Evolutionary conservation across 305 asterid genomes (phyloP), one percentile per base, ranked within the genome.

Genomic region (Solanum hybrid): DNA sequence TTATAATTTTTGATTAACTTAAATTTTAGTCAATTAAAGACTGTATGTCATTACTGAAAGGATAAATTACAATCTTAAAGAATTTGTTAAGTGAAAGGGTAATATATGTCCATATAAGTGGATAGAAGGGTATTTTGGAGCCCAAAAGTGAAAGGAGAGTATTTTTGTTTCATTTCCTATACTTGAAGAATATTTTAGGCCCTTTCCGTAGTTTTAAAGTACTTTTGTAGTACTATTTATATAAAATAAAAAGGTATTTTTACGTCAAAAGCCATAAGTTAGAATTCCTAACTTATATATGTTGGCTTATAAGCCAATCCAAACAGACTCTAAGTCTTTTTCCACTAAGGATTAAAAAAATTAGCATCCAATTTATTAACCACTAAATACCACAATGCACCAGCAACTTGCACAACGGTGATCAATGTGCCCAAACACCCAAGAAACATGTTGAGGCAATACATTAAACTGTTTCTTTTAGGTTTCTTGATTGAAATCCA

Each of bases 401-500:
- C 93, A 28, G 86, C 89, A n/a, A 37, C 90, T 14, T 92, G 61
- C 80, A 92, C 8, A 11, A 90, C 20, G 33, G 95, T 89, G 77
- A 93, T 80, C 71, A 91, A 75, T 16, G 83, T 26, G 1, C 97
- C 97, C 6, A 82, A 46, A 34, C 40, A 91, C 12, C 97, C 98
- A 11, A 96, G 92, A 9, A 92, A 93, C 89, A 93, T 2, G 88
- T 96, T 95, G 16, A 94, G 82, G n/a, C 92, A 91, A 96, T 97
- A 95, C 89, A 85, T 88, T 26, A 71, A 67, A 77, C 93, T 90
- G 13, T 74, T 74, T 14, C 84, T 89, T n/a, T 24, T 87, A 22
- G 97, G 95, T 37, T 93, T 95, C 91, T 92, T 92, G 86, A 95
- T 92, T 33, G 93, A 90, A 33, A 94, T 84, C 97, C 97, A 95